Conservation (phyloP, 192 early-diverging fungal genomes). For the Coemansia sp. region DNA sequence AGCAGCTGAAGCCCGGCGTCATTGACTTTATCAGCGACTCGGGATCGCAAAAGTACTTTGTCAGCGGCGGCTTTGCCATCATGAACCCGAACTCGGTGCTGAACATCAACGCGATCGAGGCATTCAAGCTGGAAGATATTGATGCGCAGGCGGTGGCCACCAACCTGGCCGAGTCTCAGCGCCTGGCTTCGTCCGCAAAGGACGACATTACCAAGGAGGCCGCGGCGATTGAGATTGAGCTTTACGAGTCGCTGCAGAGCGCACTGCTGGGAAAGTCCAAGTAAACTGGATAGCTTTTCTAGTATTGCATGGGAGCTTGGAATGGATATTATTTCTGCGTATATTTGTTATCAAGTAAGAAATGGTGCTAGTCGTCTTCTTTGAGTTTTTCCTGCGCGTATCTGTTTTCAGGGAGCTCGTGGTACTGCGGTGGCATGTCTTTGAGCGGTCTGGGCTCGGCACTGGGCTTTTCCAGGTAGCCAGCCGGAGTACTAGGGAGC, state of each 20-base stretch:
- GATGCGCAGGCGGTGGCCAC: constrained; percentile 73
- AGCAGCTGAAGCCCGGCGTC: constrained; percentile 89
- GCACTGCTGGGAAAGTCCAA: constrained; percentile 58
- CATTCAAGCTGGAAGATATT: constrained; percentile 84
- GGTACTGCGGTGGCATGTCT: neutral
- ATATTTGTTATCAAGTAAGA: neutral
- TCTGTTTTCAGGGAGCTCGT: constrained; percentile 6
- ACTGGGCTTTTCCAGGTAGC: neutral
- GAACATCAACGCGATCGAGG: constrained; percentile 97
- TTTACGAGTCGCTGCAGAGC: constrained; percentile 81
- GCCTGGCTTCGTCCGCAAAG: constrained; percentile 58
- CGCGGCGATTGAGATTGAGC: constrained; percentile 85
- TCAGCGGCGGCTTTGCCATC: constrained; percentile 93
- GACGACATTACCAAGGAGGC: constrained; percentile 77
- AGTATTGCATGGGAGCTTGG: neutral
- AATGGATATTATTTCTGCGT: neutral
- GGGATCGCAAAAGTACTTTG: constrained; percentile 87
- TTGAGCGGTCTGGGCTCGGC: neutral
- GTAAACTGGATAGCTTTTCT: constrained; percentile 9
- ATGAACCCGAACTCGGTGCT: constrained; percentile 95
- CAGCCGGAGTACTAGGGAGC: neutral
- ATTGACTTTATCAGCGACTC: constrained; percentile 76
- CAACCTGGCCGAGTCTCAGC: constrained; percentile 81
- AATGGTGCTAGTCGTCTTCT: neutral
- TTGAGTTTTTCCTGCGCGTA: neutral